Percentiles rank a stretch among this genome's conserved stretches.
Evolutionary conservation across 2,329 filamentous ascomycete species (phyloP).

Genomic region (Fusarium torreyae): DNA sequence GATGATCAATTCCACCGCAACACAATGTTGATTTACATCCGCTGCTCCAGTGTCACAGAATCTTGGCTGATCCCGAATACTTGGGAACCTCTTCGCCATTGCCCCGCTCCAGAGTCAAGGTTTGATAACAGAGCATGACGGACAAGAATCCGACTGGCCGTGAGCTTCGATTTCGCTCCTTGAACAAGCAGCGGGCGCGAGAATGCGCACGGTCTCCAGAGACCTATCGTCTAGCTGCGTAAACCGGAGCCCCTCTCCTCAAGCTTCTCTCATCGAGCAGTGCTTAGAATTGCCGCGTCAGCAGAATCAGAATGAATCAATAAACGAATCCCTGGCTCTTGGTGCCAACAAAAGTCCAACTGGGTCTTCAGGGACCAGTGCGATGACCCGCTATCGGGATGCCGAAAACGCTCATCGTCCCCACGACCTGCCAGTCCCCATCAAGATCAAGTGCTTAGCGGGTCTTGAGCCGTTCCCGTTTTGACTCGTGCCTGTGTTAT

Average conservation of each 20-base stretch:
- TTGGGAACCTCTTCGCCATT: slow-evolving; percentile 21
- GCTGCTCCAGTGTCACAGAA: not conserved
- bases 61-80: slow-evolving; percentile 15
- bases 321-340: slow-evolving; percentile 23
- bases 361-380: slow-evolving; percentile 46
- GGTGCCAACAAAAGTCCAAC: slow-evolving; percentile 30
- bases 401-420: slow-evolving; percentile 42
- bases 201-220: slow-evolving; percentile 31
- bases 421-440: slow-evolving; percentile 29
- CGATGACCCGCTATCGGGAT: slow-evolving; percentile 44
- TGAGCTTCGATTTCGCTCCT: slow-evolving; percentile 17
- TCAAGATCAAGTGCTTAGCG: slow-evolving; percentile 11
- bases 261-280: slow-evolving; percentile 7
- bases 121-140: slow-evolving; percentile 18
- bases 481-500: slow-evolving; percentile 45
- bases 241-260: slow-evolving; percentile 24
- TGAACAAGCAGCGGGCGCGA: slow-evolving; percentile 27
- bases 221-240: slow-evolving; percentile 17
- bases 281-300: slow-evolving; percentile 41
- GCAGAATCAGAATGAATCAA: slow-evolving; percentile 27
- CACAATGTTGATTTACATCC: not conserved
- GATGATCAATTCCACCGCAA: slow-evolving; percentile 21
- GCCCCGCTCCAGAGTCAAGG: slow-evolving; percentile 28
- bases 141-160: slow-evolving; percentile 29
- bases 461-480: slow-evolving; percentile 27